Evolutionary conservation across 495 filamentous ascomycete genomes (phyloP).

Genomic region (Evansstolkia leycettana): DNA sequence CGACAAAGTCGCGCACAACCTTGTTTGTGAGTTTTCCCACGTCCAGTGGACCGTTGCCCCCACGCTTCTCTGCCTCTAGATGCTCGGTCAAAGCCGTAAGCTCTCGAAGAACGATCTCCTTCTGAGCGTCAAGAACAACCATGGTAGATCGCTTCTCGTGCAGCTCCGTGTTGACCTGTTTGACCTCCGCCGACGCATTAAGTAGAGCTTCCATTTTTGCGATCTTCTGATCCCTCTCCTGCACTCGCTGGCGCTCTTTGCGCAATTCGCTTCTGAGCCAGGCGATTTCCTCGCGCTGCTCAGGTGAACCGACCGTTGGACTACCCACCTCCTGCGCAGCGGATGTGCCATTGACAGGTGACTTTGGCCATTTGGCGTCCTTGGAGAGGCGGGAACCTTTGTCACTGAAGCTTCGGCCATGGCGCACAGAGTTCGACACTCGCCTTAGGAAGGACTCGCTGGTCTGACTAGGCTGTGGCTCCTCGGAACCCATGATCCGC

Average conservation of each 20-base stretch:
- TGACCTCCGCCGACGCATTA: constrained; percentile 63
- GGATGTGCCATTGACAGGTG: constrained; percentile 57
- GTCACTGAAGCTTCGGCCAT: constrained; percentile 84
- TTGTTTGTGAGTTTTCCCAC: constrained; percentile 67
- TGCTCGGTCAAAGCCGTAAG: constrained; percentile 77
- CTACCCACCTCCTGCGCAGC: constrained; percentile 56
- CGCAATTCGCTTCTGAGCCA: constrained; percentile 67
- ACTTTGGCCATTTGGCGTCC: constrained; percentile 54
- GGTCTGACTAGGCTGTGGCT: constrained; percentile 33
- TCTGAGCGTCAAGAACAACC: constrained; percentile 86
- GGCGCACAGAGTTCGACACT: constrained; percentile 84
- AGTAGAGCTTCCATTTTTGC: constrained; percentile 69
- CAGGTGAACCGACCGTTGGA: constrained; percentile 51
- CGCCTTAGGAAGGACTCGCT: constrained; percentile 64
- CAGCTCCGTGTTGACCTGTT: constrained; percentile 73
- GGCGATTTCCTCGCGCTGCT: constrained; percentile 56
- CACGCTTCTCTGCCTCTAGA: constrained; percentile 53
- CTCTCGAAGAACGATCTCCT: constrained; percentile 89
- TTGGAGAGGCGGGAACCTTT: constrained; percentile 36
- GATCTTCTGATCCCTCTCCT: constrained; percentile 66
- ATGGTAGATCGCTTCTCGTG: constrained; percentile 92
- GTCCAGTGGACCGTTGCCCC: constrained; percentile 53
- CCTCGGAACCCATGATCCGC: constrained; percentile 63
- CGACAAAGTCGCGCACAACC: constrained; percentile 77
- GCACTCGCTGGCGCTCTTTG: constrained; percentile 65